Evolutionary conservation across 306 rosid genomes (phyloP), one percentile per base, ranked within the genome.

Genomic region (Cicer yamashitae): DNA sequence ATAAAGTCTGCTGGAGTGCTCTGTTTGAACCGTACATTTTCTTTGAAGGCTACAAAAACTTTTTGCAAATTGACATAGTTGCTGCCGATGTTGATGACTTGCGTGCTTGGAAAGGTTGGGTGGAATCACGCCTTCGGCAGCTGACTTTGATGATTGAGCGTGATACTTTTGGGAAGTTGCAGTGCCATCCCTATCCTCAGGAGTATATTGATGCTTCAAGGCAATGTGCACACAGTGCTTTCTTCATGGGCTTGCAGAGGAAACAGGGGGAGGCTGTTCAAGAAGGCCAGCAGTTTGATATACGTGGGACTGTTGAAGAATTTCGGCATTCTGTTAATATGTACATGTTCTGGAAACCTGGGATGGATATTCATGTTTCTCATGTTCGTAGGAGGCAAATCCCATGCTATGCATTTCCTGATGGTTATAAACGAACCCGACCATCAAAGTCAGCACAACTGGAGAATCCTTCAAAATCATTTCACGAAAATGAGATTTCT

Each of bases 71-170:
- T 67, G 98, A 91, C 64, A 83, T 94, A 70, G 86, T 91, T 70
- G 97, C 97, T 22, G 91, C 86, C 43, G 91, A 94, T 81, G 83
- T 77, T 50, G 96, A 91, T 54, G 98, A 88, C 75, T 76, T 94
- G 74, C 97, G 89, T 3, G 77, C 86, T 7, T 94, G 97, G 98
- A 94, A 87, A 80, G 98, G 98, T 61, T 94, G 98, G 98, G 96
- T 94, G 64, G 98, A 91, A 82, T 94, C 98, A 54, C 90, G 97
- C 73, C 87, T 94, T 77, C 88, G 97, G 68, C 93, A 90, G 79
- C 89, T 94, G 80, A 94, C 91, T 62, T 71, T 86, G 77, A 84
- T 81, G 90, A 81, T 86, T 72, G 88, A 84, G 76, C 86, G 86
- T 57, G 87, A 83, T 40, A 86, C 90, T 50, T 59, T 67, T 2